Evolutionary conservation across 495 filamentous ascomycete species (phyloP).

Genomic region (Neurospora sp.): DNA sequence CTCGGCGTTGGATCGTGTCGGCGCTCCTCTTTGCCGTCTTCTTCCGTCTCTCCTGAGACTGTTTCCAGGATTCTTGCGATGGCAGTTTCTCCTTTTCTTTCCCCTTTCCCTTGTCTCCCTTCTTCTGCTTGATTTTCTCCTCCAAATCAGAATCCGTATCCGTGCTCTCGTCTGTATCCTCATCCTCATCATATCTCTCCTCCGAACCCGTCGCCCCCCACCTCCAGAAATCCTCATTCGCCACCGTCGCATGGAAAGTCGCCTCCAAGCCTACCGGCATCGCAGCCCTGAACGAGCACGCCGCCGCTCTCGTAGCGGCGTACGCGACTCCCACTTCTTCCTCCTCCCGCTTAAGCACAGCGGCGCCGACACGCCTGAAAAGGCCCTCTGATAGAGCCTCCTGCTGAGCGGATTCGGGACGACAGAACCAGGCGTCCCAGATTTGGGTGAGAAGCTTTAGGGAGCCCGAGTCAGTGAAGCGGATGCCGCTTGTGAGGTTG

Average conservation of each 20-base stretch:
- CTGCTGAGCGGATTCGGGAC: not conserved
- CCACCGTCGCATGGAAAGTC: not conserved
- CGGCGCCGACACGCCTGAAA: not conserved
- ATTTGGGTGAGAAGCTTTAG: not conserved
- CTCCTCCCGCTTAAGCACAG: not conserved
- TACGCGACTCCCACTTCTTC: not conserved
- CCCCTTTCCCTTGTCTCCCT: not conserved
- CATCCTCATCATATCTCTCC: not conserved
- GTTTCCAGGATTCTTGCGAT: not conserved
- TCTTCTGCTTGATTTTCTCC: not conserved
- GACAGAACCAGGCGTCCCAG: not conserved
- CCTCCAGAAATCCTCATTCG: not conserved
- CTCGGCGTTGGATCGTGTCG: not conserved
- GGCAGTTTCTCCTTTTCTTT: not conserved
- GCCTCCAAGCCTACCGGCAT: not conserved
- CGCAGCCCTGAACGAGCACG: not conserved
- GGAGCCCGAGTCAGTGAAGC: not conserved
- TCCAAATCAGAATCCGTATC: not conserved
- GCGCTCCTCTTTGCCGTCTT: not conserved
- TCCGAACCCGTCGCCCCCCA: not conserved
- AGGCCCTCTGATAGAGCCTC: not conserved
- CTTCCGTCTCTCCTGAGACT: not conserved
- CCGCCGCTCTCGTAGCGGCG: not conserved
- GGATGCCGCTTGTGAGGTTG: not conserved
- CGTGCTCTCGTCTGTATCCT: not conserved